Evolutionary conservation across 768 basidiomycete species (phyloP).

Genomic region (Exidia glandulosa): DNA sequence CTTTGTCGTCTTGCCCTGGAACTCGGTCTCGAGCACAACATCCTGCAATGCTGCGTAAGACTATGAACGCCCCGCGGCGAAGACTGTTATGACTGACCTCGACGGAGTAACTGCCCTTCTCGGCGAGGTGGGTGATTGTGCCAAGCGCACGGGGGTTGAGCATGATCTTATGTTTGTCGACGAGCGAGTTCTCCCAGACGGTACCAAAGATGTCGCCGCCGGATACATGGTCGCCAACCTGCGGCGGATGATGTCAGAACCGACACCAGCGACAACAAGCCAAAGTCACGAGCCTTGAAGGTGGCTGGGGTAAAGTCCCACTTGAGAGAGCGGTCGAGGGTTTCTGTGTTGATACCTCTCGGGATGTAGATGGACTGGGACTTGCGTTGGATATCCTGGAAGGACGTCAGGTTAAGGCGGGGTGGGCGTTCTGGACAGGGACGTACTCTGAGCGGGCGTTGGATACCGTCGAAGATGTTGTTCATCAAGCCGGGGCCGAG

Average conservation of each 20-base stretch:
- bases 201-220: conserved; percentile 94
- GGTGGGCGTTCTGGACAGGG: conserved; percentile 1
- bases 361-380: conserved; percentile 99
- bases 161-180: conserved; percentile 97
- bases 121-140: conserved; percentile 86
- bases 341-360: conserved; percentile 95
- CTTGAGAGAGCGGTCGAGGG: conserved; percentile 73
- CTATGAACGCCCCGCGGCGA: background rate
- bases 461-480: conserved; percentile 98
- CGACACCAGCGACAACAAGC: background rate
- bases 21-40: conserved; percentile 92
- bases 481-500: conserved; percentile 97
- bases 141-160: conserved; percentile 87
- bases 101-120: conserved; percentile 87
- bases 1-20: conserved; percentile 85
- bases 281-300: conserved; percentile 45
- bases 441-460: conserved; percentile 78
- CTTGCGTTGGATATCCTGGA: conserved; percentile 82
- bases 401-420: conserved; percentile 15
- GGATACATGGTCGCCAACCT: conserved; percentile 95
- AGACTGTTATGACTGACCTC: conserved; percentile 45
- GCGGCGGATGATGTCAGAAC: conserved; percentile 4
- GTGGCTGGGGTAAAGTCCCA: conserved; percentile 91
- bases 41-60: conserved; percentile 44
- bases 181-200: conserved; percentile 95